Evolutionary conservation across 148 eudicot genomes (phyloP), one percentile per base, ranked within the genome.

Genomic region (Drosera capensis): DNA sequence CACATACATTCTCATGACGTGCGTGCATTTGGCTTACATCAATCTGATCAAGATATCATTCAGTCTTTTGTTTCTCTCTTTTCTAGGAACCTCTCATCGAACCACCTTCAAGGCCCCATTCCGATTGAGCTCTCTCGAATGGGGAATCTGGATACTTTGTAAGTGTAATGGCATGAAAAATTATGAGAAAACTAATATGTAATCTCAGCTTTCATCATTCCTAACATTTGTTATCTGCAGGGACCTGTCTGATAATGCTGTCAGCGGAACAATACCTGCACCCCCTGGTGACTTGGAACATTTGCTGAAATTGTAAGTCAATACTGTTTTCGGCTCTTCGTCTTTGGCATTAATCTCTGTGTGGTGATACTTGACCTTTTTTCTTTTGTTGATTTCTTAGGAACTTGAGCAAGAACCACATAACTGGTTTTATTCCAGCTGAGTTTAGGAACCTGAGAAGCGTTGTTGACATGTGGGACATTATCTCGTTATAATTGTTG

Each of bases 231-330:
- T 34, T 3, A 42, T 34, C 5, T n/a, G 14, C 64, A 92, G 99
- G 57, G 99, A 92, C 54, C 80, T 92, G 44, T 92, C 99, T 21
- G 66, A 81, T 43, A 85, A 92, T 60, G 63, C 35, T 42, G 66
- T 92, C 26, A 68, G 57, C 51, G 99, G 99, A 40, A 48, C 68
- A 11, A 81, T 92, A 51, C 99, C 99, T 14, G 66, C 95, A 43
- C 69, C 95, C 36, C 72, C 85, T 49, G 99, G 99, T 21, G 99
- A 92, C 58, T 62, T 92, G 77, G 95, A 92, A 63, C 99, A 92
- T 85, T 90, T 92, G 49, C 66, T 92, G 41, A 85, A 85, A 63
- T 67, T 92, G 99, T 85, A 71, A 56, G 88, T 35, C 43, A 9
- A 13, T 1, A 14, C 25, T 19, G 34, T 7, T 45, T 52, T 17